Conservation (phyloP, 148 eudicot species). For the Heliamphora exappendiculata region DNA sequence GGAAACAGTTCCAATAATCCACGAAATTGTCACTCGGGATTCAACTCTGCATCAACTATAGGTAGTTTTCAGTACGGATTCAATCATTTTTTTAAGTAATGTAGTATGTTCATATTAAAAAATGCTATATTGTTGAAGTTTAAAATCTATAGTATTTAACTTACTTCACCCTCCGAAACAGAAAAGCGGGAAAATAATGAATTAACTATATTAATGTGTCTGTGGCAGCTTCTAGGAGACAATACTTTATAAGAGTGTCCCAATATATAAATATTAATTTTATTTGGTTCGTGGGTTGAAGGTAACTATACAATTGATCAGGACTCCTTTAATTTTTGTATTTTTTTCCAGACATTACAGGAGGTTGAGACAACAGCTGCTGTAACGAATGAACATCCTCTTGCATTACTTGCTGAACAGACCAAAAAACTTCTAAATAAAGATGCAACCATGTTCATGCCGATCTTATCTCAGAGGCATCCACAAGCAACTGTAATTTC, state of each 20-base stretch:
- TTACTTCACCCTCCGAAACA: background rate
- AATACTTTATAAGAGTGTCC: background rate
- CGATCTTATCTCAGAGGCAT: slow-evolving; percentile 77
- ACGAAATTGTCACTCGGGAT: background rate
- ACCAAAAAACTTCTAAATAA: slow-evolving; percentile 63
- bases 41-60: background rate
- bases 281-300: background rate
- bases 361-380: slow-evolving; percentile 67
- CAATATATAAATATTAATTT: background rate
- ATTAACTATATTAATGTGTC: background rate
- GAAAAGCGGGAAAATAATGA: too few species aligned
- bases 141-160: background rate
- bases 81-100: background rate
- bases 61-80: background rate
- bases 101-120: background rate
- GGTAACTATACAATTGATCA: background rate
- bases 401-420: slow-evolving; percentile 85
- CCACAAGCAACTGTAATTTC: slow-evolving; percentile 69
- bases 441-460: slow-evolving; percentile 63
- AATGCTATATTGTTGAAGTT: background rate
- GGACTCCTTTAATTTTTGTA: background rate
- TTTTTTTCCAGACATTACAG: slow-evolving; percentile 56
- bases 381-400: slow-evolving; percentile 72
- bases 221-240: background rate
- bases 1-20: background rate